A percentile compares a stretch with the other conserved stretches of the same genome.
Evolutionary conservation across 2,329 filamentous ascomycete genomes (phyloP).

Genomic region (Apiospora phragmitis): DNA sequence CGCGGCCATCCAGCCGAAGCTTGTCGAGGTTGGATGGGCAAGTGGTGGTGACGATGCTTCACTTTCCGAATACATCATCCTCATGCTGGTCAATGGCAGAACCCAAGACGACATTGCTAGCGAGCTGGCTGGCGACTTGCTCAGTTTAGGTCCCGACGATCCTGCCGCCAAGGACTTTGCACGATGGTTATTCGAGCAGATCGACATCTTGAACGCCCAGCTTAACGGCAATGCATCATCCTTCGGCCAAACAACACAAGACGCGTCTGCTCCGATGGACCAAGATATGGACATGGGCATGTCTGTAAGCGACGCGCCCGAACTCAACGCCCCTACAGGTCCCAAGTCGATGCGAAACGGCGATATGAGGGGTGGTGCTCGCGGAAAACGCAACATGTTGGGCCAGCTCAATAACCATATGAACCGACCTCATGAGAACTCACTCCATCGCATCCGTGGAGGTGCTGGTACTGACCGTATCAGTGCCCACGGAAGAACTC

Average conservation of each 20-base stretch:
- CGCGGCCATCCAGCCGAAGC: slow-evolving; percentile 81
- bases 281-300: slow-evolving; percentile 77
- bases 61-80: slow-evolving; percentile 91
- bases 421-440: slow-evolving; percentile 74
- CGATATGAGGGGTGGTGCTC: slow-evolving; percentile 52
- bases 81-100: slow-evolving; percentile 96
- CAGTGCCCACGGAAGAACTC: slow-evolving; percentile 72
- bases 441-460: slow-evolving; percentile 77
- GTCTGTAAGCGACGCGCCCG: slow-evolving; percentile 43
- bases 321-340: slow-evolving; percentile 75
- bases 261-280: slow-evolving; percentile 36
- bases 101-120: slow-evolving; percentile 84
- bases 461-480: slow-evolving; percentile 76
- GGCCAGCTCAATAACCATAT: slow-evolving; percentile 82
- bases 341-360: slow-evolving; percentile 85
- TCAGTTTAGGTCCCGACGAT: slow-evolving; percentile 81
- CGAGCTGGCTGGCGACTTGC: slow-evolving; percentile 85
- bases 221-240: slow-evolving; percentile 51
- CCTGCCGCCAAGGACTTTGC: slow-evolving; percentile 81
- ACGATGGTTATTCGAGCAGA: slow-evolving; percentile 89
- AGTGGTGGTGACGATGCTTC: slow-evolving; percentile 76
- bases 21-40: slow-evolving; percentile 91
- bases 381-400: slow-evolving; percentile 70
- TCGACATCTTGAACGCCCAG: slow-evolving; percentile 66
- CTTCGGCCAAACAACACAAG: slow-evolving; percentile 23